Evolutionary conservation across 2,329 filamentous ascomycete species (phyloP), one percentile per base, ranked within the genome.

Genomic region (Diaporthe nobilis): DNA sequence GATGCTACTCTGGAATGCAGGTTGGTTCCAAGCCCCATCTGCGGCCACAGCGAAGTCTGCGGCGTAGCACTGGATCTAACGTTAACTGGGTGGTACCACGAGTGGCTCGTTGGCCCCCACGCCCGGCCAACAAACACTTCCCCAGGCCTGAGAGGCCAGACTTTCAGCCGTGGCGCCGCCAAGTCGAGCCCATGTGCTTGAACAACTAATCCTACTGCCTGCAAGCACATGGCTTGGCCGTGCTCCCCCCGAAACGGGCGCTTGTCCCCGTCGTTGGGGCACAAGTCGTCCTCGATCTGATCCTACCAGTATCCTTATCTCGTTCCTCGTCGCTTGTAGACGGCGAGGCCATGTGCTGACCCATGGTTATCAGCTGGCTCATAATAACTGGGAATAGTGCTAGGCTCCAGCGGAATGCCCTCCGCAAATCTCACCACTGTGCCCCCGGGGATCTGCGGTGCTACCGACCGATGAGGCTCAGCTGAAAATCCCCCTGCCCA

Each of bases 401-500:
- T 39, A 68, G 47, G 63, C 63, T 53, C 20, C 63, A 25, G 47
- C 63, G 34, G 22, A 39, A 37, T 68, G 63, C 37, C 63, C 72
- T 42, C 51, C 72, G 49, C 61, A 55, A 61, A 44, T 51, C 34
- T 71, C 47, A 60, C 31, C 37, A 47, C 15, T 28, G 17, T 31
- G 42, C 57, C 60, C 51, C 51, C 31, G 51, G 51, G 61, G 61
- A 70, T 74, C 72, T 74, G 53, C 51, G 55, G 65, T 72, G 57
- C 44, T 42, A 71, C 71, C 71, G 47, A 72, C 42, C 53, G 60
- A 70, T 76, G 71, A 74, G 75, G 75, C 75, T 76, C 71, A 76
- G 75, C 71, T 76, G 75, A 76, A 74, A 74, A 71, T 55, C 34
- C 42, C 49, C 75, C 75, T 74, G 71, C 17, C 75, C 75, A 70